Conservation (phyloP, 805 yeast species). For the Ogataea methanolica region DNA sequence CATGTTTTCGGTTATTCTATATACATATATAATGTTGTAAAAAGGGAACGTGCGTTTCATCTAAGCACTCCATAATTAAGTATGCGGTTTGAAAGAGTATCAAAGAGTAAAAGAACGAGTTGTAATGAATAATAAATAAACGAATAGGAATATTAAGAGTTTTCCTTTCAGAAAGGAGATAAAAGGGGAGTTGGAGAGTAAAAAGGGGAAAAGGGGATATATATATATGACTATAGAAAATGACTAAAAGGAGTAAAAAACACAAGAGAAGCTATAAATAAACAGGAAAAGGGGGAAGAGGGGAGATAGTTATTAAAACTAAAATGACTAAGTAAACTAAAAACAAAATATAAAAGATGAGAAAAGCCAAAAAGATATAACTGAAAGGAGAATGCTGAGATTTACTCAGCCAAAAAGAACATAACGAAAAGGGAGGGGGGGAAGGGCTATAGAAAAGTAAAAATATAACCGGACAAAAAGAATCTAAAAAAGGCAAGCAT, state of each 20-base stretch:
- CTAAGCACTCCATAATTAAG: too few species aligned
- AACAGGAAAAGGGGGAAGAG: conserved; percentile 1
- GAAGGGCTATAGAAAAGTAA: not conserved
- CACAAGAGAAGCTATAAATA: not conserved
- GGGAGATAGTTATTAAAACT: not conserved
- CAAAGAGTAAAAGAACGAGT: too few species aligned
- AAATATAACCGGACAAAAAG: not conserved
- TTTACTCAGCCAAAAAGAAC: not conserved
- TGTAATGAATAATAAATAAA: not conserved
- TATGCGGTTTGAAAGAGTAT: too few species aligned
- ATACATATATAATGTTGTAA: too few species aligned
- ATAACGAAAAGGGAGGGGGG: conserved; percentile 5
- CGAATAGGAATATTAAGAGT: not conserved
- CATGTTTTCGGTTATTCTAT: too few species aligned
- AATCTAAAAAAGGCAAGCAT: conserved; percentile 1
- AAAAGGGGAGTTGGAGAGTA: not conserved
- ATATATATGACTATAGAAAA: conserved; percentile 4
- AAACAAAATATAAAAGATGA: not conserved
- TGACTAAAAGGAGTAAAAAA: conserved; percentile 5
- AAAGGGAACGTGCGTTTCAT: too few species aligned
- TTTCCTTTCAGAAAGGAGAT: not conserved
- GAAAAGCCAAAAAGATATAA: too few species aligned
- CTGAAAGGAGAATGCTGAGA: too few species aligned
- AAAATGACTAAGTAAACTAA: not conserved
- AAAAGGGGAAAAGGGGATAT: not conserved